Evolutionary conservation across 176 grass and related monocot species (phyloP).

Genomic region (Zea mays): Zm-B73-REFERENCE-NAM-5.0 NC_050096.1:51181001-51181500

Average conservation of each 20-base stretch:
- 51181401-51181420: conserved; percentile 94
- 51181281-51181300: conserved; percentile 89
- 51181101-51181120: conserved; percentile 94
- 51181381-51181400: conserved; percentile 95
- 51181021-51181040: conserved; percentile 90
- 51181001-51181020: conserved; percentile 98
- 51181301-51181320: conserved; percentile 83
- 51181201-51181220: conserved; percentile 99
- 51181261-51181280: conserved; percentile 94
- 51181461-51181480: conserved; percentile 96
- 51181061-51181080: conserved; percentile 91
- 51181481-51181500: conserved; percentile 86
- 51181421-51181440: conserved; percentile 98
- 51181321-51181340: conserved; percentile 97
- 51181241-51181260: conserved; percentile 94
- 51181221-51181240: conserved; percentile 91
- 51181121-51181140: conserved; percentile 95
- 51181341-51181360: conserved; percentile 63
- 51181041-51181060: conserved; percentile 75
- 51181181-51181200: conserved; percentile 99
- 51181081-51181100: conserved; percentile 97
- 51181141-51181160: conserved; percentile 90
- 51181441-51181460: conserved; percentile 95
- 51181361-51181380: conserved; percentile 89
- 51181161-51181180: conserved; percentile 74